A percentile compares a stretch with the other conserved stretches of the same genome.
These are phyloP conservation scores for Hypoxylon sp. DNA, from an alignment of 2,329 filamentous ascomycete genomes.

Conservation along the genomic window DNA sequence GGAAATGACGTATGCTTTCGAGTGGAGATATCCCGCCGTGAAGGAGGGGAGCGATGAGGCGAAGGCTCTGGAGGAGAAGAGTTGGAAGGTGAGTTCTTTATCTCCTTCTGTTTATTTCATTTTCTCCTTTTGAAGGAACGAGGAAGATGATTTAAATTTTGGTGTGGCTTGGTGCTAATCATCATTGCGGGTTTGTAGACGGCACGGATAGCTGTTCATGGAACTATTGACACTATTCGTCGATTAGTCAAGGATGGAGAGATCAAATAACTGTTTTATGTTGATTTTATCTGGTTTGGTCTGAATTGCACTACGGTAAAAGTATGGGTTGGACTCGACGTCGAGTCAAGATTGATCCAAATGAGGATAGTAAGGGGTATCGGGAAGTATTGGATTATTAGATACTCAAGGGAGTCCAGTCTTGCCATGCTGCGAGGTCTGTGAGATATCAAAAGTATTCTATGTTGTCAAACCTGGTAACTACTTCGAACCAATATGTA, in stretches of 20 bases:
- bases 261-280: conserved; percentile 38
- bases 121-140: conserved; percentile 1
- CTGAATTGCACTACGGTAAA: too few relatives aligned
- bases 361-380: background rate
- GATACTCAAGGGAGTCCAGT: background rate
- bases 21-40: conserved; percentile 55
- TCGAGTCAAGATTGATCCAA: background rate
- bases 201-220: conserved; percentile 53
- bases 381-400: background rate
- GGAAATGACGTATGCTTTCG: conserved; percentile 57
- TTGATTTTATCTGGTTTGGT: background rate
- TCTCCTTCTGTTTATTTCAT: background rate
- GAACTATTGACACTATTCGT: conserved; percentile 53
- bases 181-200: conserved; percentile 36
- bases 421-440: background rate
- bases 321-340: background rate
- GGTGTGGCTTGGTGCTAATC: conserved; percentile 2
- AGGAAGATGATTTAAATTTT: background rate
- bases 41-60: conserved; percentile 50
- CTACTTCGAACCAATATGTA: background rate
- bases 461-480: background rate
- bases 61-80: conserved; percentile 47
- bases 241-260: conserved; percentile 49
- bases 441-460: background rate
- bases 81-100: conserved; percentile 48